Conservation (phyloP, 139 green algal species). For the Dunaliella primolecta region DNA sequence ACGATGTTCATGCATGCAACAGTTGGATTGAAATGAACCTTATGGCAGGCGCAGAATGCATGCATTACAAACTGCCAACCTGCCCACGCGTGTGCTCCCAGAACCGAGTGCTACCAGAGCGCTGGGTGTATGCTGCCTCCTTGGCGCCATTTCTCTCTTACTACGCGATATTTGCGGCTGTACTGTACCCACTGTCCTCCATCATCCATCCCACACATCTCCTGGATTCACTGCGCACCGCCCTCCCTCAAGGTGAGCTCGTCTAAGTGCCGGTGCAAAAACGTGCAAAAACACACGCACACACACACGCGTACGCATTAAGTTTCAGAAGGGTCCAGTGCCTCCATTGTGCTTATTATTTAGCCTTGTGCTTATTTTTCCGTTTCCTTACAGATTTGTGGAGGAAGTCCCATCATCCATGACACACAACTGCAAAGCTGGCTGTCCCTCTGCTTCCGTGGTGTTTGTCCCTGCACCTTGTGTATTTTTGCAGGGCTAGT, state of each 20-base stretch:
- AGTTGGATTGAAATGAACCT: too few relatives aligned
- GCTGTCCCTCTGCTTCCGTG: too few relatives aligned
- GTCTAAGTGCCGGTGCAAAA: background rate
- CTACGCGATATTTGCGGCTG: constrained; percentile 70
- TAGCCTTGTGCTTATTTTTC: too few relatives aligned
- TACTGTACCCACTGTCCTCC: constrained; percentile 67
- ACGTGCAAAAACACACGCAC: background rate
- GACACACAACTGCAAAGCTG: background rate
- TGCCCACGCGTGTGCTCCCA: too few relatives aligned
- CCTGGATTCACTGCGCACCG: constrained; percentile 26
- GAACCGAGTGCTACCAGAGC: constrained; percentile 51
- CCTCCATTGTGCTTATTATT: too few relatives aligned
- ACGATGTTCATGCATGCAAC: too few relatives aligned
- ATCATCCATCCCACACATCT: constrained; percentile 69
- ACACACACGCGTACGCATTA: background rate
- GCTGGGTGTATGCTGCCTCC: constrained; percentile 65
- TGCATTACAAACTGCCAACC: too few relatives aligned
- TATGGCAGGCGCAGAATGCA: too few relatives aligned
- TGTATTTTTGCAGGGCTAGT: too few relatives aligned
- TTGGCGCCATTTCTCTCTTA: constrained; percentile 64
- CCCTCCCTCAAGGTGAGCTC: constrained; percentile 40
- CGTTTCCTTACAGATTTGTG: background rate
- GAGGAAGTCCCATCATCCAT: background rate
- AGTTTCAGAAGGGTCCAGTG: background rate
- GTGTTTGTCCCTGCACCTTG: too few relatives aligned